Conservation (phyloP, 1,284 basidiomycete genomes). For the Leccinum fuscescens region DNA sequence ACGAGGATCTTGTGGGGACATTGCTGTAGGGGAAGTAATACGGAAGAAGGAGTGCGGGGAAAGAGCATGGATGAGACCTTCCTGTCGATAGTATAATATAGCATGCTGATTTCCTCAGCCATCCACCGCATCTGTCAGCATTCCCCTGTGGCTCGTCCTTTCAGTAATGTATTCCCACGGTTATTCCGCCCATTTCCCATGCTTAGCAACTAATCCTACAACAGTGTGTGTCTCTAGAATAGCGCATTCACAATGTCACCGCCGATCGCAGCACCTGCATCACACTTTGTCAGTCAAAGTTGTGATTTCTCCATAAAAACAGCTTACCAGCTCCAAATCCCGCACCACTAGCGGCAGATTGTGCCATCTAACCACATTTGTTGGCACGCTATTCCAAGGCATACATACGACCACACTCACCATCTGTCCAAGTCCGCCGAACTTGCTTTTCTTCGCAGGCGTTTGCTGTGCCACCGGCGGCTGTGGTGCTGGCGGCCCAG, state of each 20-base stretch:
- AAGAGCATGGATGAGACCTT: constrained; percentile 26
- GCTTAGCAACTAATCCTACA: constrained; percentile 18
- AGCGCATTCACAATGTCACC: constrained; percentile 46
- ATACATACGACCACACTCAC: constrained; percentile 36
- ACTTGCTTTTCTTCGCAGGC: constrained; percentile 58
- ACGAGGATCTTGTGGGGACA: constrained; percentile 27
- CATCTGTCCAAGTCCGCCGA: constrained; percentile 57
- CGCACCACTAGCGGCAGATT: constrained; percentile 57
- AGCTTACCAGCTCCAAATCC: constrained; percentile 60
- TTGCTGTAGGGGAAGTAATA: constrained; percentile 1
- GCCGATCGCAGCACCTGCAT: constrained; percentile 44
- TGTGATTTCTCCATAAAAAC: fast-evolving
- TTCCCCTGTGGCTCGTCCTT: constrained; percentile 22
- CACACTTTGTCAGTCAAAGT: background rate
- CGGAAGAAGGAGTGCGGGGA: background rate
- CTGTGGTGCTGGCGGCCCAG: constrained; percentile 35
- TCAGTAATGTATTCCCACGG: constrained; percentile 27
- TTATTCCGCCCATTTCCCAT: constrained; percentile 25
- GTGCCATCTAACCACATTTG: constrained; percentile 44
- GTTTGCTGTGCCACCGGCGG: constrained; percentile 38
- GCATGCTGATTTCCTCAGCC: constrained; percentile 30
- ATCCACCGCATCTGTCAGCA: constrained; percentile 33
- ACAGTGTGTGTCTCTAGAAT: constrained; percentile 30
- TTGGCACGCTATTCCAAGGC: background rate
- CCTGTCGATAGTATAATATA: constrained; percentile 26